A percentile compares a stretch with the other conserved stretches of the same genome.
Evolutionary conservation across 345 rosid genomes (phyloP).

Genomic region (Salix dunnii): DNA sequence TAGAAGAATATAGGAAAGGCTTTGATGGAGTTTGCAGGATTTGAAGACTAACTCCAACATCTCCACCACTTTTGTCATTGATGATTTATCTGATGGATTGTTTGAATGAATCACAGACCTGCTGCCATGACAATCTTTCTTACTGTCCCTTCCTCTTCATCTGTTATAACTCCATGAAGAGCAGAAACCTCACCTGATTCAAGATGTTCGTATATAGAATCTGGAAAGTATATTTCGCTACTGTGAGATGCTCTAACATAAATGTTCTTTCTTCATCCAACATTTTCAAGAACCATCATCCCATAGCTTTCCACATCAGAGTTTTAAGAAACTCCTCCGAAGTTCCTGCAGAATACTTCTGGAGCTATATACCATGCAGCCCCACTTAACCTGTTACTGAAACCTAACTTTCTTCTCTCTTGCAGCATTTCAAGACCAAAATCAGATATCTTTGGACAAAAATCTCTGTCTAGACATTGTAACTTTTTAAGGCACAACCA

Average conservation of each 20-base stretch:
- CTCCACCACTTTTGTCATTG: slow-evolving; percentile 15
- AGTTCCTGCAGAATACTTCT: slow-evolving; percentile 10
- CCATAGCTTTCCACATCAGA: slow-evolving; percentile 20
- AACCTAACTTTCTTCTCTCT: slow-evolving; percentile 4
- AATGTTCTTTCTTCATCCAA: background rate
- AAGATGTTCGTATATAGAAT: slow-evolving; percentile 2
- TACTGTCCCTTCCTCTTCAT: background rate
- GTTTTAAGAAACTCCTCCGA: slow-evolving; percentile 11
- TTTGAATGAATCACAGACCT: slow-evolving; percentile 20
- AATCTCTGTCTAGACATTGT: too few relatives aligned
- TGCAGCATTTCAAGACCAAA: too few relatives aligned
- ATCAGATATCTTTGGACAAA: too few relatives aligned
- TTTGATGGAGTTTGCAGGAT: slow-evolving; percentile 16
- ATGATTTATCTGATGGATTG: slow-evolving; percentile 18
- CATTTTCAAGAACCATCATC: slow-evolving; percentile 8
- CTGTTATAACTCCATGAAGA: background rate
- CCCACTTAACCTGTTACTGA: background rate
- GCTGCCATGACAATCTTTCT: slow-evolving; percentile 8
- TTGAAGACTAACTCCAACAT: slow-evolving; percentile 16
- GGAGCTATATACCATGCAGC: slow-evolving; percentile 22
- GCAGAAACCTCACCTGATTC: background rate
- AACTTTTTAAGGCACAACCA: too few relatives aligned
- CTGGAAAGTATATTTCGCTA: slow-evolving; percentile 5
- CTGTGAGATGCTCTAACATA: background rate
- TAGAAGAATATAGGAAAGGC: too few relatives aligned